Base-by-base conservation (phyloP, 148 eudicot species). In the Chenopodium formosanum region DNA sequence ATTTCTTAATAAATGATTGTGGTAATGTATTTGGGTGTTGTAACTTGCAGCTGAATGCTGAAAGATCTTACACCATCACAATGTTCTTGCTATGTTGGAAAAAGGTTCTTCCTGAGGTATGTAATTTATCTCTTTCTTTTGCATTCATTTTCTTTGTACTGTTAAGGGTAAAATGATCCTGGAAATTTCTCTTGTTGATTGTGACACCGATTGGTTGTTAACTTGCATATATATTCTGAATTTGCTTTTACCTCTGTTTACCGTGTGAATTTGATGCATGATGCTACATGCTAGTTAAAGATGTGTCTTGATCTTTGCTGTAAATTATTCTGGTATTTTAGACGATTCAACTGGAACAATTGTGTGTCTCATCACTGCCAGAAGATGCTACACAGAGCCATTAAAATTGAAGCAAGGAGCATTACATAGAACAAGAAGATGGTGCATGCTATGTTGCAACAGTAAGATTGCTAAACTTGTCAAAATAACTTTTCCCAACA, bases 31-130 rank as follows among this genome's bases (percentile, higher is more conserved):
- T 78, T 68, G 22, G 44, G 20, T 73, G 47, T 52, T 77, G 80
- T 72, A 40, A 74, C 40, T 86, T 82, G 81, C 91, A 94, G 98
- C 90, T 91, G 20, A 84, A 86, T 37, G 44, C 44, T 37, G 6
- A 37, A 37, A 37, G 44, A 88, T 89, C 88, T 76, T 92, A 84
- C 82, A 84, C 82, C 98, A 94, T 86, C 91, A 68, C 48, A 85
- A 86, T 77, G 84, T 86, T 85, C 85, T 90, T 73, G 73, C 88
- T 63, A 83, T 84, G 69, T 75, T 94, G 73, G 97, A 94, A 83
- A 88, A 90, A 31, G 81, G 90, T 92, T 53, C 90, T 83, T 62
- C 72, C 91, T 34, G 88, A 92, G 93, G 98, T 94, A 53, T 32
- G 86, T 85, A 11, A 31, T 74, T 9, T 17, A 83, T 69, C 71